Evolutionary conservation across 1,284 basidiomycete genomes (phyloP).

Genomic region (Coriolopsis trogii): DNA sequence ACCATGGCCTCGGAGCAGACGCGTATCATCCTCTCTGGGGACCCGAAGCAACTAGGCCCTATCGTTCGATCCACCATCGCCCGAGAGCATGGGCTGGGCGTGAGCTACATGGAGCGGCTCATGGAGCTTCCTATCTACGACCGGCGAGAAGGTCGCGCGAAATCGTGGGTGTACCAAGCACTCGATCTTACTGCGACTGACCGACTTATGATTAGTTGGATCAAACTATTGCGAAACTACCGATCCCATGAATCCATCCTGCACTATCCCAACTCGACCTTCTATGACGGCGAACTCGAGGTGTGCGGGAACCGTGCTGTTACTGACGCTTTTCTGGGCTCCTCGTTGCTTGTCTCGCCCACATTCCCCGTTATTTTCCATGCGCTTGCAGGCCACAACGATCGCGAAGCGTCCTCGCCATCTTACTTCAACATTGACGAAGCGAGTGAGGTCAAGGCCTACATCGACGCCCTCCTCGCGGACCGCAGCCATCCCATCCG

Average conservation of each 20-base stretch:
- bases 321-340: slow-evolving; percentile 36
- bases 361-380: slow-evolving; percentile 53
- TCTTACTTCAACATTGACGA: slow-evolving; percentile 54
- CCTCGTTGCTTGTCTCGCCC: slow-evolving; percentile 24
- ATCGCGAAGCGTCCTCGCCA: slow-evolving; percentile 45
- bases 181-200: slow-evolving; percentile 24
- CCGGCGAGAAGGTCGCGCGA: slow-evolving; percentile 27
- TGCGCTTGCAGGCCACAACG: slow-evolving; percentile 45
- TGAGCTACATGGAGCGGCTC: slow-evolving; percentile 54
- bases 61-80: slow-evolving; percentile 54
- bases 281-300: slow-evolving; percentile 55
- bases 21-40: slow-evolving; percentile 57
- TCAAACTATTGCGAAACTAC: slow-evolving; percentile 58
- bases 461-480: slow-evolving; percentile 36
- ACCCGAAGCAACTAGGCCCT: slow-evolving; percentile 62
- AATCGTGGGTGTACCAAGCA: slow-evolving; percentile 45
- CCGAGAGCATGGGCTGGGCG: slow-evolving; percentile 44
- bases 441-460: slow-evolving; percentile 42
- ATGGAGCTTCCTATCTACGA: slow-evolving; percentile 51
- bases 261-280: slow-evolving; percentile 56
- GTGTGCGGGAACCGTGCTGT: slow-evolving; percentile 40
- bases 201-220: slow-evolving; percentile 36
- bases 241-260: slow-evolving; percentile 60
- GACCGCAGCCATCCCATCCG: slow-evolving; percentile 16
- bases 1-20: slow-evolving; percentile 43